phyloP scores from a whole-genome alignment of 176 grass and related monocot species.

The Otatea glauca region DNA sequence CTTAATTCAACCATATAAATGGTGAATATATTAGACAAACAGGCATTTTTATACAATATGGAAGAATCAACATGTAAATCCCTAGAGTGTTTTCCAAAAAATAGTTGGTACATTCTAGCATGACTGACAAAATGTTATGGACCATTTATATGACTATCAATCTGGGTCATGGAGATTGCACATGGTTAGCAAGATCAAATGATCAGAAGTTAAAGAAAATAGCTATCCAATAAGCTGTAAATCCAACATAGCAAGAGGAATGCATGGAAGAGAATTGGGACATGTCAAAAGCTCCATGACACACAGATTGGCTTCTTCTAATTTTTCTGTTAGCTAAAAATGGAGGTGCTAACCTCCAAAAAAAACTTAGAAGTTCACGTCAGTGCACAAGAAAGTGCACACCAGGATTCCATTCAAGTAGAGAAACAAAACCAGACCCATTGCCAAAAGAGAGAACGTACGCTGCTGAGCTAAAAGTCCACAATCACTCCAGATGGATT shows the following conservation, averaged over 20 bases:
- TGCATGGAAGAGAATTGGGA: not conserved
- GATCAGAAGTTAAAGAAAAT: slow-evolving; percentile 17
- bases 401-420: slow-evolving; percentile 17
- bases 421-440: not conserved
- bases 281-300: not conserved
- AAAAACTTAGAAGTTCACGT: not conserved
- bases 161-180: slow-evolving; percentile 14
- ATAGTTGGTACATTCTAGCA: not conserved
- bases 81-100: not conserved
- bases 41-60: too few species aligned
- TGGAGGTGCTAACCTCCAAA: slow-evolving; percentile 23
- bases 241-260: slow-evolving; percentile 15
- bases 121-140: not conserved
- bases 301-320: slow-evolving; percentile 6
- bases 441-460: not conserved
- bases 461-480: not conserved
- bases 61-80: not conserved
- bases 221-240: not conserved
- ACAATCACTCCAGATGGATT: slow-evolving; percentile 1
- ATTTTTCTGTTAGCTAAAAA: slow-evolving; percentile 12
- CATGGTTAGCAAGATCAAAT: slow-evolving; percentile 8
- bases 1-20: slow-evolving; percentile 6
- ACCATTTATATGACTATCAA: slow-evolving; percentile 22
- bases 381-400: slow-evolving; percentile 13
- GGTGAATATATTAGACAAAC: not conserved